Evolutionary conservation across 164 flowering plant species (phyloP), one percentile per base, ranked within the genome.

Genomic region (Stephania cephalantha): DNA sequence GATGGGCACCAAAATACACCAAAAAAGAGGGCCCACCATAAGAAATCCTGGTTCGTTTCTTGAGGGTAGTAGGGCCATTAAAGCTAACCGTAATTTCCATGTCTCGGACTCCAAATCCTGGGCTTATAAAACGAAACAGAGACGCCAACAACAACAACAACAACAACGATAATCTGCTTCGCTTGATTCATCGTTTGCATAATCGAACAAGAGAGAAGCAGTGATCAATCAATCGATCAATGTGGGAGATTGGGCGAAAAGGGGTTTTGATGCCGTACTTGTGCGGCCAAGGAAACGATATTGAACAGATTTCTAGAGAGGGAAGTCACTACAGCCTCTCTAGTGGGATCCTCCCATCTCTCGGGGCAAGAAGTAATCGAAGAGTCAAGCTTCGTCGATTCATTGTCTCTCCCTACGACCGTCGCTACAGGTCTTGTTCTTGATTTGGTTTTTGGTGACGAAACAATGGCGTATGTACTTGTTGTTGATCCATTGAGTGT

Each of bases 241-340:
- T 77, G 83, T 71, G 20, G 74, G 71, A 64, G 48, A 50, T 55
- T 68, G 53, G 63, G 7, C 29, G 22, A 53, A 67, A 77, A 75
- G 87, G 86, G 29, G 68, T 76, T 42, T 82, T 87, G 25, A 74
- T 79, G 64, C 88, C 74, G 2, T 79, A 85, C 11, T 72, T 87
- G 68, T 91, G 97, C 18, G 92, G 87, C 0, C 82, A 83, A 71
- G 87, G 80, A 76, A 63, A 83, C 2, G 90, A 89, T 78, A 65
- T 84, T 2, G 91, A 90, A 74, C 92, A 88, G 77, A 13, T 91
- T 12, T 94, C 98, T 0, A 84, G 91, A 81, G 97, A 95, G 2
- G 88, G 91, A 6, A 95, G 99, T 77, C 91, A 89, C n/a, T 91
- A 88, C 83, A 95, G 99, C 77, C 86, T 93, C 48, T 78, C 92